Evolutionary conservation across 805 yeast genomes (phyloP).

Genomic region (Kuraishia floccosa): DNA sequence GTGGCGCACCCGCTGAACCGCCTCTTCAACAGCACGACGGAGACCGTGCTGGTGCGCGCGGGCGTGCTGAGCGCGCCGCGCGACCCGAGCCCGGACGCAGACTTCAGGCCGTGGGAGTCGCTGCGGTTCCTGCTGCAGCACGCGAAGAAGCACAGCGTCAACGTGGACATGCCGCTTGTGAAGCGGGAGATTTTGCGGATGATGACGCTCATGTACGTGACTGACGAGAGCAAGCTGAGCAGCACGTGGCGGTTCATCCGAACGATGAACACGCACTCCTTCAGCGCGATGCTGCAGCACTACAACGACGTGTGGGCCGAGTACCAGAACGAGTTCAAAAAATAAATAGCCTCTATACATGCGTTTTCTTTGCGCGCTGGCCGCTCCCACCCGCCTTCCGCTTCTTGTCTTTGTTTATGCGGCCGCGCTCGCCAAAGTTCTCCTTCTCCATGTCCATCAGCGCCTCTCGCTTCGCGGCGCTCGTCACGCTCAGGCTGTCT

Average conservation of each 20-base stretch:
- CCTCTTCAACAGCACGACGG: constrained; percentile 1
- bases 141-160: neutral
- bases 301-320: constrained; percentile 1
- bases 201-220: constrained; percentile 1
- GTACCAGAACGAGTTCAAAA: too few species aligned
- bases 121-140: constrained; percentile 1
- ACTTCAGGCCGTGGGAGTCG: constrained; percentile 3
- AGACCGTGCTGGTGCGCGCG: neutral
- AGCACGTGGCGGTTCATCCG: constrained; percentile 2
- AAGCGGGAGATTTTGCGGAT: neutral
- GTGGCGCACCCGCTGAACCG: constrained; percentile 1
- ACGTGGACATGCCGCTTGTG: neutral
- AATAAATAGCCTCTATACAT: too few species aligned
- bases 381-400: too few species aligned
- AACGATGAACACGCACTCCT: too few species aligned
- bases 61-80: constrained; percentile 1
- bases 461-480: constrained; percentile 84
- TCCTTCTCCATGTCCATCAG: constrained; percentile 90
- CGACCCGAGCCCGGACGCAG: constrained; percentile 1
- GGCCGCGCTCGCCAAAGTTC: constrained; percentile 67
- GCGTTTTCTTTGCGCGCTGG: too few species aligned
- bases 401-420: constrained; percentile 38
- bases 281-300: neutral
- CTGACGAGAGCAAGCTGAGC: neutral
- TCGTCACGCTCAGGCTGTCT: constrained; percentile 54